These are phyloP conservation scores for Entomortierella parvispora DNA, from an alignment of 192 early-diverging fungal genomes.

Conservation along the genomic window DNA sequence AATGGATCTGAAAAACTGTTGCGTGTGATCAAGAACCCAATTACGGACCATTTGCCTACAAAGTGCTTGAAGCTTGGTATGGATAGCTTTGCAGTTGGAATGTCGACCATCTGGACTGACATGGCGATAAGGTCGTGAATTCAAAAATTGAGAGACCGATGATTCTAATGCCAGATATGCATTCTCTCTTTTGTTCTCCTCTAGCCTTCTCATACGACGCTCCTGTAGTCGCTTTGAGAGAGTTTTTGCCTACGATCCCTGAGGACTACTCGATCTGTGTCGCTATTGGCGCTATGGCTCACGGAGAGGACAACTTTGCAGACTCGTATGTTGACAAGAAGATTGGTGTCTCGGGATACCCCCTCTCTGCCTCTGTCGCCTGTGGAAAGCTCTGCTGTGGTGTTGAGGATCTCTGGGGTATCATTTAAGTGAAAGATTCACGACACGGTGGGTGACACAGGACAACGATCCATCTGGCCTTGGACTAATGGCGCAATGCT, in stretches of 20 bases:
- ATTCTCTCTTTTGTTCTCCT: no score
- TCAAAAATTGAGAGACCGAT: no score
- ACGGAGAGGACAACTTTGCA: constrained; percentile 95
- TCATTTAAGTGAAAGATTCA: constrained; percentile 52
- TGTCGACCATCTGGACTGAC: neutral
- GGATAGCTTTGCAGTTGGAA: constrained; percentile 8
- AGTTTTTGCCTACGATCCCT: constrained; percentile 86
- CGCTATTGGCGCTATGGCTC: constrained; percentile 96
- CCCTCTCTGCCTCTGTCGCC: constrained; percentile 95
- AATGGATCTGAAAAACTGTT: constrained; percentile 93
- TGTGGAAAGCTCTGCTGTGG: constrained; percentile 93
- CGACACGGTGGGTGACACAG: neutral
- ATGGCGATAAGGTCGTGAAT: no score
- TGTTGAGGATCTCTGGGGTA: constrained; percentile 91
- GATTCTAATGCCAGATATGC: no score
- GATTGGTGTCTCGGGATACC: constrained; percentile 97
- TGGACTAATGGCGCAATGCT: neutral
- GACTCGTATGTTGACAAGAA: constrained; percentile 97
- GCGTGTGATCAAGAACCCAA: constrained; percentile 97
- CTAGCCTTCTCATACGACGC: constrained; percentile 89
- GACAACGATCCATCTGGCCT: neutral
- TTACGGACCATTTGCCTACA: constrained; percentile 95
- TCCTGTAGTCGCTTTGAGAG: constrained; percentile 80
- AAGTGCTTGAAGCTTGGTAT: constrained; percentile 87
- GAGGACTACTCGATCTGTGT: constrained; percentile 86